phyloP scores from a whole-genome alignment of 345 rosid species.

The Eutrema heterophyllum region DNA sequence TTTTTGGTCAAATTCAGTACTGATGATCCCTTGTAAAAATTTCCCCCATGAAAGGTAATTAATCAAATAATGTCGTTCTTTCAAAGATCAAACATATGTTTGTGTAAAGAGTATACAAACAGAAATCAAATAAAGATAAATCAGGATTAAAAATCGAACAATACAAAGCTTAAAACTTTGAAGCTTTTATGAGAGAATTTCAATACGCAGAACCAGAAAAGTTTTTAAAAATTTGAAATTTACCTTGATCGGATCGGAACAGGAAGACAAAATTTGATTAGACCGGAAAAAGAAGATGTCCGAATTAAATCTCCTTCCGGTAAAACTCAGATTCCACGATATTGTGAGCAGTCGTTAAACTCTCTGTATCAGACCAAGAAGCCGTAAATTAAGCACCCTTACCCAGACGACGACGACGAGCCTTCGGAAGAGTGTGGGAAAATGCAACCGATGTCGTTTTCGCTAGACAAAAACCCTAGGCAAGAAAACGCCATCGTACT shows the following conservation, averaged over 20 bases:
- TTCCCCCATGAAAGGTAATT: not conserved
- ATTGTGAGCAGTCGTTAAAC: not conserved
- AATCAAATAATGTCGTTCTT: not conserved
- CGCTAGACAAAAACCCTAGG: not conserved
- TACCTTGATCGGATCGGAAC: not conserved
- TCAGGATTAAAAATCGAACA: not conserved
- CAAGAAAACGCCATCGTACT: not conserved
- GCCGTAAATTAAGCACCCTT: not conserved
- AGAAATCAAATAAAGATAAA: not conserved
- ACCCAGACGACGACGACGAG: constrained; percentile 9
- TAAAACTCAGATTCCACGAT: not conserved
- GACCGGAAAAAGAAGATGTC: not conserved
- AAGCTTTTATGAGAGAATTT: not conserved
- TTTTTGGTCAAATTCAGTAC: not conserved
- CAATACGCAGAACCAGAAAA: not conserved
- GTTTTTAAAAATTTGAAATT: not conserved
- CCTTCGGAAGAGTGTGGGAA: not conserved
- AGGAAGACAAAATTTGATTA: not conserved
- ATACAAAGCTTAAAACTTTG: not conserved
- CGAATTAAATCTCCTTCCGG: not conserved
- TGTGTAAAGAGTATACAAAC: not conserved
- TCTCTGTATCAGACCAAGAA: not conserved
- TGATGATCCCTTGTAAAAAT: no score
- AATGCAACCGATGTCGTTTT: not conserved
- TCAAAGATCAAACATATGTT: constrained; percentile 2